Evolutionary conservation across 257 asterid species (phyloP).

Genomic region (Ehretia macrophylla): DNA sequence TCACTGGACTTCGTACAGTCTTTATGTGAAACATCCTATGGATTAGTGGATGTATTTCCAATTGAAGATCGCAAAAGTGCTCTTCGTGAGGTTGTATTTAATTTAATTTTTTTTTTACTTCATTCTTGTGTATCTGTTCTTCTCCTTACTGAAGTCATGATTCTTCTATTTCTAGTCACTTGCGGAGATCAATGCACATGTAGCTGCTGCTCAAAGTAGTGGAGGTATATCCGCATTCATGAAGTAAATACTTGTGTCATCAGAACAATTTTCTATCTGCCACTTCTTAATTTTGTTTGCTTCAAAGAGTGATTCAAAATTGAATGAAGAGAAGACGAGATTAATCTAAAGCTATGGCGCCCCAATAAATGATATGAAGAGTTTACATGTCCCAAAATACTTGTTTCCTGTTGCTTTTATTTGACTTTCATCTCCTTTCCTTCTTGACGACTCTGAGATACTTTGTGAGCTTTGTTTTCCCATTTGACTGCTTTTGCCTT

Average conservation of each 20-base stretch:
- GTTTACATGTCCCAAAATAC: too few species aligned
- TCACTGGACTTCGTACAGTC: conserved; percentile 93
- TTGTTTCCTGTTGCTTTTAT: too few species aligned
- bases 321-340: too few species aligned
- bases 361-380: too few species aligned
- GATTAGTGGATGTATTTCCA: conserved; percentile 94
- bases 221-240: conserved; percentile 61
- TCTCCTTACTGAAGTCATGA: conserved; percentile 23
- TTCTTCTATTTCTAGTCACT: conserved; percentile 67
- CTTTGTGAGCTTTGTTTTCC: too few species aligned
- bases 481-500: too few species aligned
- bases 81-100: conserved; percentile 71
- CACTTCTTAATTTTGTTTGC: background rate
- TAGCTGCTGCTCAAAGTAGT: conserved; percentile 64
- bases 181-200: conserved; percentile 65
- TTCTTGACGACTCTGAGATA: too few species aligned
- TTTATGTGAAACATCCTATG: conserved; percentile 89
- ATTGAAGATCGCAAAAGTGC: conserved; percentile 88
- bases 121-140: conserved; percentile 4
- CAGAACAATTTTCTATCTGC: background rate
- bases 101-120: conserved; percentile 9
- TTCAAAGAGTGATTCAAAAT: background rate
- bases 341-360: too few species aligned
- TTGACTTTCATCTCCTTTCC: too few species aligned
- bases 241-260: conserved; percentile 9